Percentiles rank a stretch among this genome's conserved stretches.
phyloP scores from a whole-genome alignment of 495 filamentous ascomycete species.

The Articulospora tetracladia region DNA sequence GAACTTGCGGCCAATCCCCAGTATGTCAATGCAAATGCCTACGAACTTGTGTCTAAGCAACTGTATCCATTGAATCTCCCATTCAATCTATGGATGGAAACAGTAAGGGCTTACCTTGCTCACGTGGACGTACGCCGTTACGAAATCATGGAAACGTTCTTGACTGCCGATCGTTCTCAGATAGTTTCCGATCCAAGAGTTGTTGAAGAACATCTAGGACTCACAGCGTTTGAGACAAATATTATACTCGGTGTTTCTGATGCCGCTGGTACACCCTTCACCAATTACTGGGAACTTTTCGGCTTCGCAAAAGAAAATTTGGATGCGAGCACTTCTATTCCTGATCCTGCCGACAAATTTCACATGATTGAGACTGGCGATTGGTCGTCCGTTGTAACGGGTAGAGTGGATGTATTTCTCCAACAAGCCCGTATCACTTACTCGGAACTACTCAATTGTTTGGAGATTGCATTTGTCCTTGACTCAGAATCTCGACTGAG shows the following conservation, averaged over 20 bases:
- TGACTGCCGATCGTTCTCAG: background rate
- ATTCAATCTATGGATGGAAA: background rate
- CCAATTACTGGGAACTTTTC: background rate
- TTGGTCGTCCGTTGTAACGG: background rate
- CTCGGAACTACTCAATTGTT: background rate
- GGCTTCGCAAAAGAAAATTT: background rate
- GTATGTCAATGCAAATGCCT: background rate
- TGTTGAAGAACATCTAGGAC: background rate
- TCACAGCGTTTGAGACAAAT: background rate
- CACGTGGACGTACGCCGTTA: background rate
- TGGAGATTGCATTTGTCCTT: background rate
- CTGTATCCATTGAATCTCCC: background rate
- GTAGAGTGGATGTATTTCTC: background rate
- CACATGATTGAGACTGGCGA: background rate
- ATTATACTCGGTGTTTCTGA: background rate
- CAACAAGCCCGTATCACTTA: background rate
- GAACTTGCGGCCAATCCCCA: background rate
- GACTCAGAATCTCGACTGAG: background rate
- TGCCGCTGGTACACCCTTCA: background rate
- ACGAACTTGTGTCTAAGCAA: background rate
- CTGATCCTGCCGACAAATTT: background rate
- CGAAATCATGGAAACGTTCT: background rate
- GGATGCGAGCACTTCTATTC: background rate
- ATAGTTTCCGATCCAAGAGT: background rate
- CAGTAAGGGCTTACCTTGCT: background rate